These are phyloP conservation scores for Clarireedia homoeocarpa DNA, from an alignment of 2,329 filamentous ascomycete species.

Conservation along the genomic window DNA sequence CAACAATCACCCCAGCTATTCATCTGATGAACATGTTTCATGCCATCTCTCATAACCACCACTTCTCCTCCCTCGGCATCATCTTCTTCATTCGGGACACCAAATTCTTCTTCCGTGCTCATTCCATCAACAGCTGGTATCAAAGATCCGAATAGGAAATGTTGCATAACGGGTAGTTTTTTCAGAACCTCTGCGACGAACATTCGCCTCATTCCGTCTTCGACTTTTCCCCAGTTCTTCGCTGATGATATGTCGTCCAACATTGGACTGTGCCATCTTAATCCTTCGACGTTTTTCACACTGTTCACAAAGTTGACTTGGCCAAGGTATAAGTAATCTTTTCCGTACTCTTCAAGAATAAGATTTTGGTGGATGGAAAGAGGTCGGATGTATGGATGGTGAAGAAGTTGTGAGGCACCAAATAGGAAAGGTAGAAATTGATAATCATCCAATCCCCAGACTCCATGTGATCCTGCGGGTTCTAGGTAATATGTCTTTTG, in stretches of 20 bases:
- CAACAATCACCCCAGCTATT: constrained; percentile 92
- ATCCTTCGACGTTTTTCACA: constrained; percentile 89
- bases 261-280: constrained; percentile 97
- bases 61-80: constrained; percentile 49
- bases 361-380: constrained; percentile 81
- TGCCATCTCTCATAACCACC: constrained; percentile 56
- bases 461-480: constrained; percentile 91
- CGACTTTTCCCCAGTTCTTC: constrained; percentile 85
- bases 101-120: constrained; percentile 54
- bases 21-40: constrained; percentile 63
- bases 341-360: constrained; percentile 75
- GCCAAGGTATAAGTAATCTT: constrained; percentile 82
- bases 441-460: constrained; percentile 97
- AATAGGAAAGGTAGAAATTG: constrained; percentile 95
- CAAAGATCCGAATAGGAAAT: constrained; percentile 87
- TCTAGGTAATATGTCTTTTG: constrained; percentile 95
- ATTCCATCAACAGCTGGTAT: constrained; percentile 76
- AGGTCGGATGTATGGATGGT: constrained; percentile 74
- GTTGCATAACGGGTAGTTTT: constrained; percentile 97
- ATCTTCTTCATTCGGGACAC: constrained; percentile 38
- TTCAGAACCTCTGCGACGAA: constrained; percentile 86
- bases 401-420: constrained; percentile 79
- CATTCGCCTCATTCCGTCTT: constrained; percentile 94
- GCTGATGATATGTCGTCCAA: constrained; percentile 92
- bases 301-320: constrained; percentile 93